Conservation (phyloP, 2,329 filamentous ascomycete genomes). For the Phyllosticta paracitricarpa region DNA sequence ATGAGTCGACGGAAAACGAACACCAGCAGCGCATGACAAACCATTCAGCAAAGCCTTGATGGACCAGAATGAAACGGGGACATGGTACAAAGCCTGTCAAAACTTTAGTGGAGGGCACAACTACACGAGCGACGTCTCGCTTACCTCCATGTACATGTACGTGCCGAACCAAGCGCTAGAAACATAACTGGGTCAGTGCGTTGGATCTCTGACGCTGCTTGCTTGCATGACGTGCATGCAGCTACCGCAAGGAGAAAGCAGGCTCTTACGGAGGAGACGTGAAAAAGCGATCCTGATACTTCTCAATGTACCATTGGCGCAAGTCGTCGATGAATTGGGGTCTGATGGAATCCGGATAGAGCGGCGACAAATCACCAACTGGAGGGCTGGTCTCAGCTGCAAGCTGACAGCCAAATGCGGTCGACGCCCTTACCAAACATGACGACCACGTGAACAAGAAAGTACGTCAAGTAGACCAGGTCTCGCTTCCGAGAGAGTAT, state of each 20-base stretch:
- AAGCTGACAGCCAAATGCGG: not conserved
- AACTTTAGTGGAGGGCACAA: not conserved
- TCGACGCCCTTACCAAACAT: constrained; percentile 43
- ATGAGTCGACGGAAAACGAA: not conserved
- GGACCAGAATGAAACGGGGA: constrained; percentile 52
- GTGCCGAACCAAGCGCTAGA: constrained; percentile 42
- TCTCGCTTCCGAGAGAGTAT: constrained; percentile 34
- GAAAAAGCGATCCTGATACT: constrained; percentile 56
- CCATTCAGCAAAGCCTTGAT: constrained; percentile 44
- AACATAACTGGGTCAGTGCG: not conserved
- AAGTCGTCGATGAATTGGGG: constrained; percentile 41
- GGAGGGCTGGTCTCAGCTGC: constrained; percentile 3
- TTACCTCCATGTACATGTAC: constrained; percentile 46
- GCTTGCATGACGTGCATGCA: not conserved
- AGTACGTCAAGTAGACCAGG: constrained; percentile 48
- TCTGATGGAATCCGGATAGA: constrained; percentile 45
- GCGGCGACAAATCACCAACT: constrained; percentile 53
- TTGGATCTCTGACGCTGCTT: not conserved
- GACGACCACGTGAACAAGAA: constrained; percentile 50
- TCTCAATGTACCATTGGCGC: constrained; percentile 48
- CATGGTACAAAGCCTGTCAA: constrained; percentile 36
- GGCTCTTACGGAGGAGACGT: constrained; percentile 37
- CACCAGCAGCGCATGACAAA: constrained; percentile 20
- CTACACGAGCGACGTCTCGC: not conserved
- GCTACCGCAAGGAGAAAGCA: not conserved